phyloP scores from a whole-genome alignment of 75 land plant genomes.

The Chamaecyparis obtusa region DNA sequence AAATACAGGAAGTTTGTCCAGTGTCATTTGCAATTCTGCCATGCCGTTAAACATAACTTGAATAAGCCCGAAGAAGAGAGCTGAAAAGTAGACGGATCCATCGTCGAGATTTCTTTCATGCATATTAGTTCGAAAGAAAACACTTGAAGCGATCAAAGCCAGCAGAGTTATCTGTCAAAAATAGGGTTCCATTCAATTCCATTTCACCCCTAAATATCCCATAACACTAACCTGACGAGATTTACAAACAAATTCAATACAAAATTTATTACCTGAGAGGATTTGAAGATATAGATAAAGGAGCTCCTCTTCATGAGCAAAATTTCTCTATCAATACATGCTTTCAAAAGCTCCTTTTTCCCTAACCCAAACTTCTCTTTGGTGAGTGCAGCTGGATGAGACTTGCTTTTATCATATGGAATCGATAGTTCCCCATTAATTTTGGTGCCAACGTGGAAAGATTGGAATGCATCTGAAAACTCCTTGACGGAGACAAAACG shows the following conservation, averaged over 20 bases:
- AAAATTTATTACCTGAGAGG: conserved; percentile 39
- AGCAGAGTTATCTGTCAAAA: conserved; percentile 32
- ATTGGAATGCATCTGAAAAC: conserved; percentile 64
- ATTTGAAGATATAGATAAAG: conserved; percentile 67
- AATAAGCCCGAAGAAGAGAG: conserved; percentile 38
- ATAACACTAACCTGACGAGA: background rate
- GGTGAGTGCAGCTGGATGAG: conserved; percentile 75
- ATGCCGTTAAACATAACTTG: conserved; percentile 57
- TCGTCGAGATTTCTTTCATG: conserved; percentile 22
- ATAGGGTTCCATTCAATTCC: background rate
- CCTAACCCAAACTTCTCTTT: conserved; percentile 46
- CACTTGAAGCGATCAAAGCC: conserved; percentile 35
- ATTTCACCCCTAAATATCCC: background rate
- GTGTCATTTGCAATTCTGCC: conserved; percentile 42
- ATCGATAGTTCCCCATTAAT: conserved; percentile 35
- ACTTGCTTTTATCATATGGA: conserved; percentile 51
- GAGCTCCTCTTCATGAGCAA: conserved; percentile 73
- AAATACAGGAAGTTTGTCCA: conserved; percentile 49
- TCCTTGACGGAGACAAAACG: conserved; percentile 57
- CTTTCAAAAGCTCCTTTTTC: conserved; percentile 62
- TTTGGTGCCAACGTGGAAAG: conserved; percentile 42
- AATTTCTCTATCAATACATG: conserved; percentile 50
- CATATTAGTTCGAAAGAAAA: conserved; percentile 47
- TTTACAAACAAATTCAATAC: background rate
- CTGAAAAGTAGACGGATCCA: conserved; percentile 40